Base-by-base conservation (phyloP, 192 early-diverging fungal species). In the Entophlyctis helioformis region DNA sequence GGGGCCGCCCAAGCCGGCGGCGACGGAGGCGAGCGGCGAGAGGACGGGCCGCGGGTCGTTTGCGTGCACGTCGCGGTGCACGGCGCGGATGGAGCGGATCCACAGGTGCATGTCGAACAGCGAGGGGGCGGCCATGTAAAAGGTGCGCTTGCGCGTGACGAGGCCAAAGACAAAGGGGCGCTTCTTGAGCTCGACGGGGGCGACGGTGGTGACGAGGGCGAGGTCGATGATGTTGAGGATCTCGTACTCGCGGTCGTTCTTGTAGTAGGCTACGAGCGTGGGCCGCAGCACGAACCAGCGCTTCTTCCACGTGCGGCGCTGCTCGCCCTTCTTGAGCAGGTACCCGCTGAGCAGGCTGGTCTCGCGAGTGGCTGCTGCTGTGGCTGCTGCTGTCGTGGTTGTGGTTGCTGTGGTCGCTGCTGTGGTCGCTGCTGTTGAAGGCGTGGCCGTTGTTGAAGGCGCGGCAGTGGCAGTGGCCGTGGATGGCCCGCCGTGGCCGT, bases 221-320 rank as follows among this genome's bases (percentile, higher is more conserved):
- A 86, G 57, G 44, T 81, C 72, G 46, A 89, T 79, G 43, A 84
- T 78, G 39, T 77, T 70, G 10, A 84, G 56, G 12, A 86, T 62
- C 58, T 84, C 77, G 57, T 89, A 89, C 55, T 89, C 86, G 66
- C 83, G 84, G 20, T 79, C 78, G 51, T 84, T 83, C 53, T 90
- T 82, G 62, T 90, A 90, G 50, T 86, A 83, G 1, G 82, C 78
- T n/a, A 90, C 59, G 50, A 78, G 79, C 1, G 80, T 81, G 18
- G 85, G 67, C 35, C 84, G 54, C 39, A 90, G 67, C 8, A 90
- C 85, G 60, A 90, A 90, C 85, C 84, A 90, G 38, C 83, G 68
- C 42, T 72, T 80, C 60, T 86, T 87, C 87, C 85, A 90, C 2
- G 74, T 78, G 81, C 60, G 63, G 41, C 71, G 35, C 42, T 64